phyloP scores from a whole-genome alignment of 139 green algal species.

The Marvania coccoides region DNA sequence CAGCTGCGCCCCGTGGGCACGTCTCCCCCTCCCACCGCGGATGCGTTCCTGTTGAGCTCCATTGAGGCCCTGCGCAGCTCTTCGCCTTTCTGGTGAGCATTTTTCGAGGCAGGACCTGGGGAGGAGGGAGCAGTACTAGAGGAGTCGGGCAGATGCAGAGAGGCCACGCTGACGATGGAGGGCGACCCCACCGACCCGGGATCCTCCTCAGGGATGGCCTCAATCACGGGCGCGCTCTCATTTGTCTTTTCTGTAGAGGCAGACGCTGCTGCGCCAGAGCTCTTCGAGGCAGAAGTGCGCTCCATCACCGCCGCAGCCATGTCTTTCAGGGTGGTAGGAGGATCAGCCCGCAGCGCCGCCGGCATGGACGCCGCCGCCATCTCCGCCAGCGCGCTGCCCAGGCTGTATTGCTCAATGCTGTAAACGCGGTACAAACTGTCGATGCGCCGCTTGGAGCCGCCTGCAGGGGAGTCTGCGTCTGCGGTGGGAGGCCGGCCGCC shows the following conservation, averaged over 20 bases:
- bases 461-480: background rate
- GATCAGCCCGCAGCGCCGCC: constrained; percentile 3
- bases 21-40: too few relatives aligned
- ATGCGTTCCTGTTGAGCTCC: too few relatives aligned
- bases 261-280: background rate
- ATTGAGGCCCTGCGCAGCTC: too few relatives aligned
- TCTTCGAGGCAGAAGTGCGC: background rate
- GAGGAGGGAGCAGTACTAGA: too few relatives aligned
- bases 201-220: background rate
- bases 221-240: background rate
- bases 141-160: background rate
- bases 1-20: too few relatives aligned
- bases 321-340: background rate
- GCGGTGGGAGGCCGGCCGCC: constrained; percentile 18
- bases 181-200: background rate
- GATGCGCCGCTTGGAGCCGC: background rate
- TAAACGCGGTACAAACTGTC: constrained; percentile 27
- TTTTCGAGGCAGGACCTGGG: too few relatives aligned
- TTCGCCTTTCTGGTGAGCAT: too few relatives aligned
- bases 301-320: constrained; percentile 7
- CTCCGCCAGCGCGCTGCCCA: constrained; percentile 15
- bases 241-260: background rate
- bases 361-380: constrained; percentile 5
- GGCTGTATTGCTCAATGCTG: constrained; percentile 34
- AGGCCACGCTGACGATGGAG: background rate